Evolutionary conservation across 2,329 filamentous ascomycete species (phyloP).

Genomic region (Trichoderma arundinaceum): DNA sequence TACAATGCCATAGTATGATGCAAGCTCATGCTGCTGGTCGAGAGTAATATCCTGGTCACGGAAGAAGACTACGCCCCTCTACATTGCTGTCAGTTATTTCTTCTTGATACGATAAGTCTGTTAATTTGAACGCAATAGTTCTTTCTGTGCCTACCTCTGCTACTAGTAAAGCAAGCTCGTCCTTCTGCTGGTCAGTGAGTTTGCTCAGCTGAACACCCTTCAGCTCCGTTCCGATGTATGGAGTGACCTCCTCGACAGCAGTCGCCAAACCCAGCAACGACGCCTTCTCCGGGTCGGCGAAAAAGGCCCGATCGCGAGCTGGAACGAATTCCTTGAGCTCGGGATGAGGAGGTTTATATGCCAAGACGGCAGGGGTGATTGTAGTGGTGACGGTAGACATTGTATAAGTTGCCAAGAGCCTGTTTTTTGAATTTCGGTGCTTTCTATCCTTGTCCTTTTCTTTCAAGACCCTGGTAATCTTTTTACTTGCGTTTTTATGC

Average conservation of each 20-base stretch:
- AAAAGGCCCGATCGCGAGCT: slow-evolving; percentile 30
- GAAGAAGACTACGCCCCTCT: slow-evolving; percentile 48
- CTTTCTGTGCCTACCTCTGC: slow-evolving; percentile 39
- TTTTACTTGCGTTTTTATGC: background rate
- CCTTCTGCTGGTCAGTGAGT: slow-evolving; percentile 48
- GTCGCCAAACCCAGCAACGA: slow-evolving; percentile 20
- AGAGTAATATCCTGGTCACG: slow-evolving; percentile 46
- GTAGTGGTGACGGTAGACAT: slow-evolving; percentile 25
- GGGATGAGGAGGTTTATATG: slow-evolving; percentile 28
- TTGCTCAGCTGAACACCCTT: slow-evolving; percentile 49
- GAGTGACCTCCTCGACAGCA: slow-evolving; percentile 30
- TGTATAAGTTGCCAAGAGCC: background rate
- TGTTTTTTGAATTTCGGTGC: no score
- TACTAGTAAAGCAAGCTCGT: slow-evolving; percentile 50
- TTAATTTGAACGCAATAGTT: background rate
- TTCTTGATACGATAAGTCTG: background rate
- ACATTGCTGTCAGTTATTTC: background rate
- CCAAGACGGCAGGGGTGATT: slow-evolving; percentile 28
- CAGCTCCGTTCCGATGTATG: slow-evolving; percentile 50
- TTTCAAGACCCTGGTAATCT: background rate
- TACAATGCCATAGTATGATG: slow-evolving; percentile 31
- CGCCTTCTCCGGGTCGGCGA: slow-evolving; percentile 27
- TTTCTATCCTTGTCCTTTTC: background rate
- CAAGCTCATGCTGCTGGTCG: slow-evolving; percentile 48
- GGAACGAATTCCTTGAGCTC: slow-evolving; percentile 28